Evolutionary conservation across 2,329 filamentous ascomycete species (phyloP).

Genomic region (Chrysoporthe austroafricana): DNA sequence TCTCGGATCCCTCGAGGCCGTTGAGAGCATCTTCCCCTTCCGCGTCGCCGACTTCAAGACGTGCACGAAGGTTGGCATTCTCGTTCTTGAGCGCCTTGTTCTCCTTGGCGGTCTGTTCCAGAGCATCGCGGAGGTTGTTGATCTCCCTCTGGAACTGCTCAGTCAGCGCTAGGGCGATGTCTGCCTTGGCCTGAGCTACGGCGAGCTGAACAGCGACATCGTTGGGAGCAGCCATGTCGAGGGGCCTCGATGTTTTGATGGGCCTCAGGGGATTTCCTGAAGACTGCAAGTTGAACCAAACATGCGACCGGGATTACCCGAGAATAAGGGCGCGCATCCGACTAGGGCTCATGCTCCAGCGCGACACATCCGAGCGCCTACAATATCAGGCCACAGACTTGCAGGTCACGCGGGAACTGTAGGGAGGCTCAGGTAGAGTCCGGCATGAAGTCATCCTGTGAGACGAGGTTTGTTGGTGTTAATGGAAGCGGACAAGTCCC

Average conservation of each 20-base stretch:
- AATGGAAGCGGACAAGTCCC: background rate
- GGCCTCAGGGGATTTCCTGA: slow-evolving; percentile 1
- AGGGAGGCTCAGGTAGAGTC: slow-evolving; percentile 1
- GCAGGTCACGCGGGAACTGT: slow-evolving; percentile 16
- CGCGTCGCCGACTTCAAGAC: slow-evolving; percentile 12
- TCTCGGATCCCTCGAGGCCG: slow-evolving; percentile 12
- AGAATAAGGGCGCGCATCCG: slow-evolving; percentile 8
- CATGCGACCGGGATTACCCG: slow-evolving; percentile 10
- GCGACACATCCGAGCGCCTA: slow-evolving; percentile 3
- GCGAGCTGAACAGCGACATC: slow-evolving; percentile 9
- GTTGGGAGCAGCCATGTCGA: slow-evolving; percentile 11
- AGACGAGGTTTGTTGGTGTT: slow-evolving; percentile 1
- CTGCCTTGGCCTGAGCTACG: slow-evolving; percentile 25
- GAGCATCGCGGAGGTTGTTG: slow-evolving; percentile 26
- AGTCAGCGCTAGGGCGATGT: slow-evolving; percentile 23
- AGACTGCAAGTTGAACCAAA: background rate
- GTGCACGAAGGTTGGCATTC: slow-evolving; percentile 22
- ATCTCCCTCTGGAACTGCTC: slow-evolving; percentile 27
- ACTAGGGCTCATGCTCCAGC: slow-evolving; percentile 4
- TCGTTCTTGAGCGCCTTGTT: slow-evolving; percentile 21
- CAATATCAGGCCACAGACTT: slow-evolving; percentile 18
- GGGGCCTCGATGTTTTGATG: background rate
- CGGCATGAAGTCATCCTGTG: slow-evolving; percentile 12
- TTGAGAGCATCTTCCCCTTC: slow-evolving; percentile 18
- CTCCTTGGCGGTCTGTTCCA: slow-evolving; percentile 21